Percentiles rank a stretch among this genome's conserved stretches.
Conservation (phyloP, 2,329 filamentous ascomycete genomes). For the Xylaria sp. region DNA sequence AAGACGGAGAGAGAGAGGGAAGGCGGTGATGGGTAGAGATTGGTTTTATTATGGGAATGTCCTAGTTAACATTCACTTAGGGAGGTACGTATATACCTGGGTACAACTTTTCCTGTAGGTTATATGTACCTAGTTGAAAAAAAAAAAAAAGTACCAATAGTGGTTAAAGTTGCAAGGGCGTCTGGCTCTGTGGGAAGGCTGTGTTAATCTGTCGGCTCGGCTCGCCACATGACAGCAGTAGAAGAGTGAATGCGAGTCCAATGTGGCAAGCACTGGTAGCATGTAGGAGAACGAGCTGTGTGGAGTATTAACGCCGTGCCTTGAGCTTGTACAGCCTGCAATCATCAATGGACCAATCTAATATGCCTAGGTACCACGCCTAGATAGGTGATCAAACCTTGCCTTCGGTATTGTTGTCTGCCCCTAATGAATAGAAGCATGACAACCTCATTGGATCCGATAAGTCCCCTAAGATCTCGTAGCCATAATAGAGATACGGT, state of each 20-base stretch:
- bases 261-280: neutral
- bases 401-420: neutral
- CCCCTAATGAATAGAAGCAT: neutral
- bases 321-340: neutral
- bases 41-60: too few relatives aligned
- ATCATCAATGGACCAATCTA: neutral
- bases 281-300: neutral
- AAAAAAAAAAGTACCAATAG: too few relatives aligned
- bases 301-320: neutral
- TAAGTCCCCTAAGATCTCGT: too few relatives aligned
- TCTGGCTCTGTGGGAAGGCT: neutral
- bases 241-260: neutral
- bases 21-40: too few relatives aligned
- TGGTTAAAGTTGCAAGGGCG: too few relatives aligned
- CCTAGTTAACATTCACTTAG: neutral
- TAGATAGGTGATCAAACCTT: neutral
- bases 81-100: neutral
- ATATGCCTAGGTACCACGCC: neutral
- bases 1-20: neutral
- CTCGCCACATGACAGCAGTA: neutral
- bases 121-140: too few relatives aligned
- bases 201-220: neutral
- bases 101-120: neutral
- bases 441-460: neutral
- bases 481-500: too few relatives aligned